These are phyloP conservation scores for Larix sibirica DNA, from an alignment of 83 land plant genomes.

Conservation along the genomic window DNA sequence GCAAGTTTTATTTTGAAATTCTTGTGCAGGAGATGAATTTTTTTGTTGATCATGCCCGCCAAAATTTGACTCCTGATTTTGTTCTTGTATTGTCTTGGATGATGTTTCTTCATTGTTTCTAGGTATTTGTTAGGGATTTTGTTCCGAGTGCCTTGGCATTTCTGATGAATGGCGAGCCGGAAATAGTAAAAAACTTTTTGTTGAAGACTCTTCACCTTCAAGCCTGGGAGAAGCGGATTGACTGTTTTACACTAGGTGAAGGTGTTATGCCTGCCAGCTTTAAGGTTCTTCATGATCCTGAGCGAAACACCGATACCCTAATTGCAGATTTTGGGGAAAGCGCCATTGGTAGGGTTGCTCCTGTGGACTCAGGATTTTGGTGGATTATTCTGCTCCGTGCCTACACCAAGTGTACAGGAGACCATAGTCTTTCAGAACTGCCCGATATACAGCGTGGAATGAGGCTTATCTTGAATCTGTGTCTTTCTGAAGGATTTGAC, in stretches of 20 bases:
- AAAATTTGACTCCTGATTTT: too few species aligned
- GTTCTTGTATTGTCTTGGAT: too few species aligned
- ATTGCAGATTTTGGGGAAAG: conserved; percentile 86
- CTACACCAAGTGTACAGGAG: conserved; percentile 79
- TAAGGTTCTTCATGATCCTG: conserved; percentile 78
- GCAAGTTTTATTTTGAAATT: too few species aligned
- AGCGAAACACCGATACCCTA: conserved; percentile 57
- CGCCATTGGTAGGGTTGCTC: conserved; percentile 82
- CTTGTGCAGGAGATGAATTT: too few species aligned
- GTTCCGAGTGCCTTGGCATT: conserved; percentile 83
- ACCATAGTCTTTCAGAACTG: conserved; percentile 58
- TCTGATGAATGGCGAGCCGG: conserved; percentile 85
- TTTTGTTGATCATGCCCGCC: too few species aligned
- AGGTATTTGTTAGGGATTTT: conserved; percentile 88
- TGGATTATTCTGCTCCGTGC: conserved; percentile 84
- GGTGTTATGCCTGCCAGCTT: conserved; percentile 88
- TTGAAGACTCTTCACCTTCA: conserved; percentile 74
- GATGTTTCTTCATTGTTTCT: not conserved
- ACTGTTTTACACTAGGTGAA: conserved; percentile 74
- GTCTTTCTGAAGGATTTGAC: conserved; percentile 81
- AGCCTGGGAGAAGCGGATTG: conserved; percentile 77
- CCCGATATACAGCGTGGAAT: conserved; percentile 78
- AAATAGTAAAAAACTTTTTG: conserved; percentile 76
- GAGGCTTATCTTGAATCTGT: conserved; percentile 58
- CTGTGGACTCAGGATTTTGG: conserved; percentile 83